These are phyloP conservation scores for Tetraselmis striata DNA, from an alignment of 139 green algal species.

Conservation along the genomic window DNA sequence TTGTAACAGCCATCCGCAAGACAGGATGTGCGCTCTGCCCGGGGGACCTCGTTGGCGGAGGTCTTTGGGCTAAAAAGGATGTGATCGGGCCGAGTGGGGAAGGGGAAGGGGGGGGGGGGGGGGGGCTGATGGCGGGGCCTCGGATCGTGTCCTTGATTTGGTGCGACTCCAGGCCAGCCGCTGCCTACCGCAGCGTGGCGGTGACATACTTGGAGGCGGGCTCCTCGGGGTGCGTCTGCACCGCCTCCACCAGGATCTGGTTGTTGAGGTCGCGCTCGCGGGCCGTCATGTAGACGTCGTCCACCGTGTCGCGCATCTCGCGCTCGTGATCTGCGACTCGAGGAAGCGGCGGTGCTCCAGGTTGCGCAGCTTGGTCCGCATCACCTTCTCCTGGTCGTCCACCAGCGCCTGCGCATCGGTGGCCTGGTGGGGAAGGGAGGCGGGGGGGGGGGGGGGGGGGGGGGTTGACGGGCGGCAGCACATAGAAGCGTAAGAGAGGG, in stretches of 20 bases:
- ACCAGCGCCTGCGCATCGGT: not conserved
- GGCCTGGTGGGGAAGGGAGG: not conserved
- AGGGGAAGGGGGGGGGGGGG: too few relatives aligned
- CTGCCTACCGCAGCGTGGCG: not conserved
- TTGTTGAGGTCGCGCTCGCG: not conserved
- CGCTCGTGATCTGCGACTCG: conserved; percentile 7
- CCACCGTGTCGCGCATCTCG: not conserved
- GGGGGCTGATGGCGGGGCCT: too few relatives aligned
- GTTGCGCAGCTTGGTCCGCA: conserved; percentile 1
- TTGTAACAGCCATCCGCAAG: too few relatives aligned
- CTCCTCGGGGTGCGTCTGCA: not conserved
- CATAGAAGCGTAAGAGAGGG: not conserved
- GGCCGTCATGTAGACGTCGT: not conserved
- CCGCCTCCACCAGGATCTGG: not conserved
- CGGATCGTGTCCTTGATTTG: too few relatives aligned
- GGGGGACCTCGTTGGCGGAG: too few relatives aligned
- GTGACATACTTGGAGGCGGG: not conserved
- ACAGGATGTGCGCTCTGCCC: too few relatives aligned
- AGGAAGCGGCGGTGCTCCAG: not conserved
- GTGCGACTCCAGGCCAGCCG: too few relatives aligned
- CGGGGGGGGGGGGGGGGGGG: too few relatives aligned
- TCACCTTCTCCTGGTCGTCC: not conserved
- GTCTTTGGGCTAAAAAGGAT: too few relatives aligned
- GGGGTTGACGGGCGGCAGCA: not conserved
- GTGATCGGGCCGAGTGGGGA: too few relatives aligned